Evolutionary conservation across 2,329 filamentous ascomycete genomes (phyloP).

Genomic region (Talaromyces sp.): DNA sequence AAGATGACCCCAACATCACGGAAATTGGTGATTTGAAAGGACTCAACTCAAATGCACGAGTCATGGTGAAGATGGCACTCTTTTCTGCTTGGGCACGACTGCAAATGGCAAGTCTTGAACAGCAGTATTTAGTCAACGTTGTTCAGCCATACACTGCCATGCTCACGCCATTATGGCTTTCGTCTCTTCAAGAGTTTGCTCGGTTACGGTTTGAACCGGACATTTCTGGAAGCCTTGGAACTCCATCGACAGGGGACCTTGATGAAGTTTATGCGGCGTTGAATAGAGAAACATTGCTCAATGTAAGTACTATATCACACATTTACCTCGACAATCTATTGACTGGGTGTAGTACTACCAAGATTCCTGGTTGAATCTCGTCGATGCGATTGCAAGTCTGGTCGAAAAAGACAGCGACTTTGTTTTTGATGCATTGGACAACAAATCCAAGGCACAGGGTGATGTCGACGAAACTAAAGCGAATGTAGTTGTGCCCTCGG

Average conservation of each 20-base stretch:
- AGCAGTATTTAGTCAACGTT: conserved; percentile 83
- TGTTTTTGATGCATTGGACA: conserved; percentile 93
- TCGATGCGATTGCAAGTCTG: conserved; percentile 93
- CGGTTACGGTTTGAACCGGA: conserved; percentile 93
- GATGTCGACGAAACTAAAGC: conserved; percentile 21
- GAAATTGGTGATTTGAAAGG: conserved; percentile 91
- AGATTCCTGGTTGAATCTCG: conserved; percentile 92
- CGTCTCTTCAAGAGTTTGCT: conserved; percentile 89
- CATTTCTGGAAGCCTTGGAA: conserved; percentile 85
- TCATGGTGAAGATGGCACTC: conserved; percentile 98
- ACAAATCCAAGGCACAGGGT: conserved; percentile 57
- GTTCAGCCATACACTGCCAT: conserved; percentile 86
- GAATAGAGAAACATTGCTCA: conserved; percentile 87
- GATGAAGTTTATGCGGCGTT: conserved; percentile 93
- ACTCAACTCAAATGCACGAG: conserved; percentile 90
- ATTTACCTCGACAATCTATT: background rate
- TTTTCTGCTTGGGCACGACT: conserved; percentile 97
- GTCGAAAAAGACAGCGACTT: conserved; percentile 98
- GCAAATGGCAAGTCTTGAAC: conserved; percentile 90
- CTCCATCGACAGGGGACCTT: conserved; percentile 77
- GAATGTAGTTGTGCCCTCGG: conserved; percentile 32
- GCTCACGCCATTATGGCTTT: conserved; percentile 89
- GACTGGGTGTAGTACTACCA: conserved; percentile 71
- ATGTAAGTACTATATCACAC: conserved; percentile 43
- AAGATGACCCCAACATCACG: conserved; percentile 70